A percentile compares a stretch with the other conserved stretches of the same genome.
phyloP scores from a whole-genome alignment of 495 filamentous ascomycete genomes.

The Aspergillus baeticus region DNA sequence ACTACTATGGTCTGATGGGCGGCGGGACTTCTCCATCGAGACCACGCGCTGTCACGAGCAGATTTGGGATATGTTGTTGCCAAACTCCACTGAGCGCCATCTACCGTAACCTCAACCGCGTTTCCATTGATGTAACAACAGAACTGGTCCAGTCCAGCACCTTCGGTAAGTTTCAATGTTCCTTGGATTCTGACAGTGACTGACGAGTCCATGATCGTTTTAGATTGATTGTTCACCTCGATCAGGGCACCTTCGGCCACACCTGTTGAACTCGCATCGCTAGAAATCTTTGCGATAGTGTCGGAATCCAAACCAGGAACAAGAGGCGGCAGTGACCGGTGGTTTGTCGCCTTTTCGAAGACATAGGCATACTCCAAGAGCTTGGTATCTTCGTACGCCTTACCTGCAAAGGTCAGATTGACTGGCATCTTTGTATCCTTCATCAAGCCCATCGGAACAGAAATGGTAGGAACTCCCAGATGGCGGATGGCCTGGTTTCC shows the following conservation, averaged over 20 bases:
- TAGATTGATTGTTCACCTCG: conserved; percentile 20
- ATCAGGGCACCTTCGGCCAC: conserved; percentile 9
- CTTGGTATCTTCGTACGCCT: conserved; percentile 32
- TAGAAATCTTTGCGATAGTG: conserved; percentile 6
- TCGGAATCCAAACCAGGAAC: conserved; percentile 30
- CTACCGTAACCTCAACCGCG: conserved; percentile 14
- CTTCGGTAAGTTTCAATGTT: background rate
- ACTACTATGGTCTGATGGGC: conserved; percentile 30
- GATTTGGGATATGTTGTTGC: conserved; percentile 23
- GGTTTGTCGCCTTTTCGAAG: conserved; percentile 29
- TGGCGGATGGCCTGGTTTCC: conserved; percentile 35
- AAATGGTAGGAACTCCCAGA: conserved; percentile 35
- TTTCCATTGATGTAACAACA: conserved; percentile 31
- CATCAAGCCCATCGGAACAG: conserved; percentile 39
- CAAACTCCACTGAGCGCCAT: conserved; percentile 20
- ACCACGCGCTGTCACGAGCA: conserved; percentile 28
- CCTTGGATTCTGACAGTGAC: conserved; percentile 24
- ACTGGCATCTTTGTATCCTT: conserved; percentile 36
- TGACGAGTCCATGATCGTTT: conserved; percentile 19
- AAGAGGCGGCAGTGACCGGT: conserved; percentile 22
- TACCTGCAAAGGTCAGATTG: conserved; percentile 36
- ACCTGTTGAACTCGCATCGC: background rate
- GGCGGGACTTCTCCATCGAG: conserved; percentile 31
- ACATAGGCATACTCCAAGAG: conserved; percentile 33
- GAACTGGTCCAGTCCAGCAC: conserved; percentile 9